phyloP scores from a whole-genome alignment of 345 rosid species.

The Camelina hispida region DNA sequence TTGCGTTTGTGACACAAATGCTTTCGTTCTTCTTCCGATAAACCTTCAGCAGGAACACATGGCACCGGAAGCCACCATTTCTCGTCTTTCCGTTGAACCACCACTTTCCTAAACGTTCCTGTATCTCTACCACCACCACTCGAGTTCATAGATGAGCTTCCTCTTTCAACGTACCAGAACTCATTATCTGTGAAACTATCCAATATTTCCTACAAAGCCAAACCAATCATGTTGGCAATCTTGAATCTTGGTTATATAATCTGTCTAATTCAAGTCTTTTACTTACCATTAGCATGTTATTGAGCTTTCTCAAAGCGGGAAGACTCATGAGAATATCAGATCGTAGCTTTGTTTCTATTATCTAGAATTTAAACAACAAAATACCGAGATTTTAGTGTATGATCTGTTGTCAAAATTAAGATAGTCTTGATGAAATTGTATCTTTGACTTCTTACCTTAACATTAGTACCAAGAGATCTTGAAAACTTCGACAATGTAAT shows the following conservation, averaged over 20 bases:
- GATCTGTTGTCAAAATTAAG: neutral
- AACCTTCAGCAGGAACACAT: constrained; percentile 78
- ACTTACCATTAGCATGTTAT: constrained; percentile 84
- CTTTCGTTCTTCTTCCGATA: constrained; percentile 77
- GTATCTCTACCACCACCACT: constrained; percentile 65
- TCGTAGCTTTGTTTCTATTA: constrained; percentile 70
- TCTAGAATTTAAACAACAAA: constrained; percentile 44
- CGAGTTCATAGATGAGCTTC: constrained; percentile 70
- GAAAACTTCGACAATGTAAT: constrained; percentile 78
- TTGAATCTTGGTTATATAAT: constrained; percentile 16
- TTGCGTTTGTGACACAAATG: constrained; percentile 67
- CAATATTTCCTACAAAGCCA: constrained; percentile 68
- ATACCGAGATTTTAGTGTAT: neutral
- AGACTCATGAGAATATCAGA: constrained; percentile 78
- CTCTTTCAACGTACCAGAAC: constrained; percentile 94
- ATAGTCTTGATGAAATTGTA: neutral
- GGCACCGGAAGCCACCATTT: constrained; percentile 99
- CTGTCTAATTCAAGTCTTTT: neutral
- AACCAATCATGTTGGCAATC: neutral
- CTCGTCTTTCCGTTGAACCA: constrained; percentile 78
- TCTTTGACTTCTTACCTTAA: constrained; percentile 55
- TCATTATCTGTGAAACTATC: constrained; percentile 76
- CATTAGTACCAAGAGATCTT: constrained; percentile 60
- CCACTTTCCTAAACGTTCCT: constrained; percentile 70
- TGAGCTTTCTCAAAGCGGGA: constrained; percentile 87